Evolutionary conservation across 495 filamentous ascomycete genomes (phyloP).

Genomic region (Bacidia rubella): DNA sequence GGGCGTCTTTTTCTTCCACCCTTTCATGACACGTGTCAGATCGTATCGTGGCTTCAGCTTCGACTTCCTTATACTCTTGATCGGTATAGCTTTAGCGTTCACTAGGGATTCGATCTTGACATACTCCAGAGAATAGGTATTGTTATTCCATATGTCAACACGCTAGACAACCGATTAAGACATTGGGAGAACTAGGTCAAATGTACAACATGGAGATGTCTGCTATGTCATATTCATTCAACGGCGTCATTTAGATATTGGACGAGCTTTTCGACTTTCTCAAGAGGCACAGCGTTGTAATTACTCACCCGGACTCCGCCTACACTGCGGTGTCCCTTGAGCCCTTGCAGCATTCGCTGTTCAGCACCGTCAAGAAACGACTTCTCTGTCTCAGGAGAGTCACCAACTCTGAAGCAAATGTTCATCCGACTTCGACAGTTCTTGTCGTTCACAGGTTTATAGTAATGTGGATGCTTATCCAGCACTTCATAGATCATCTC

Average conservation of each 20-base stretch:
- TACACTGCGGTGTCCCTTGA: constrained; percentile 53
- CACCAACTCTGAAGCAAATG: constrained; percentile 70
- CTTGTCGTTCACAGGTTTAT: constrained; percentile 61
- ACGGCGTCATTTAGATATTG: constrained; percentile 46
- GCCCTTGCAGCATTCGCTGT: constrained; percentile 45
- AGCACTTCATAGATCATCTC: constrained; percentile 57
- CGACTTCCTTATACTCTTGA: no score
- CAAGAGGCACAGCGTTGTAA: constrained; percentile 49
- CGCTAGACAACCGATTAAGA: no score
- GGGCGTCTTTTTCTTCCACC: no score
- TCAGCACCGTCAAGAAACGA: constrained; percentile 61
- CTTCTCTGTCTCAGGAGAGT: constrained; percentile 55
- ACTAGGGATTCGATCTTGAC: no score
- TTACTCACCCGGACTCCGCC: constrained; percentile 24
- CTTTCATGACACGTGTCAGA: no score
- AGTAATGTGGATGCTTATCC: constrained; percentile 55
- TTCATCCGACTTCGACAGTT: constrained; percentile 74
- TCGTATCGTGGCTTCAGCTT: no score
- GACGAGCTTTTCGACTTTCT: constrained; percentile 44
- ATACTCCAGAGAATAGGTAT: no score
- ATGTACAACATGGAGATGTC: no score
- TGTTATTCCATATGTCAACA: no score
- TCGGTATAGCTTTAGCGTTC: no score
- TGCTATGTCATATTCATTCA: neutral
- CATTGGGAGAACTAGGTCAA: no score